These are phyloP conservation scores for Manihot esculenta DNA, from an alignment of 441 rosid species.

Conservation along the genomic window DNA sequence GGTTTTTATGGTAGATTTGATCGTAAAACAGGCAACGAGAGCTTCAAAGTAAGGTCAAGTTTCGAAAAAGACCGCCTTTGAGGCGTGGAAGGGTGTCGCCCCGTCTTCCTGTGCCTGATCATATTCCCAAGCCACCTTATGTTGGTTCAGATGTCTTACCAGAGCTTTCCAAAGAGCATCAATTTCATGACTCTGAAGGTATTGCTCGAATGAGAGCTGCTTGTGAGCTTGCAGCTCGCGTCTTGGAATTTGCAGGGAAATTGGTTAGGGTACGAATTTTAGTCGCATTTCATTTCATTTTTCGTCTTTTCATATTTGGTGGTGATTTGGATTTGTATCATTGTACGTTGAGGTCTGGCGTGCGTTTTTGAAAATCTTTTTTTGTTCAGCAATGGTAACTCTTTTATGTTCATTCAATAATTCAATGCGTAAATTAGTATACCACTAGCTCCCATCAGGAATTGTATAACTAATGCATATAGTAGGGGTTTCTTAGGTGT, in stretches of 20 bases:
- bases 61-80: conserved; percentile 55
- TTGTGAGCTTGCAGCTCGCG: conserved; percentile 90
- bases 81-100: conserved; percentile 84
- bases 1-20: too few species aligned
- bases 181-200: conserved; percentile 72
- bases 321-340: neutral
- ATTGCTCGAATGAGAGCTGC: conserved; percentile 73
- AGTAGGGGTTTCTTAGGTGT: neutral
- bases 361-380: neutral
- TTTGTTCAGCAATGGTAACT: neutral
- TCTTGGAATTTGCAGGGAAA: conserved; percentile 69
- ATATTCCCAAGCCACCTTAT: conserved; percentile 75
- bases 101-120: conserved; percentile 72
- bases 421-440: neutral
- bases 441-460: neutral
- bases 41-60: conserved; percentile 39
- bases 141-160: conserved; percentile 55
- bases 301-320: neutral
- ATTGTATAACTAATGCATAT: neutral
- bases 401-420: neutral
- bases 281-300: conserved; percentile 18
- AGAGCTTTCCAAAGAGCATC: conserved; percentile 59
- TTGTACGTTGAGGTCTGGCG: neutral
- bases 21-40: conserved; percentile 48
- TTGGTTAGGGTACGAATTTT: conserved; percentile 61